Evolutionary conservation across 2,329 filamentous ascomycete species (phyloP), one percentile per base, ranked within the genome.

Genomic region (Aspergillus tanneri): DNA sequence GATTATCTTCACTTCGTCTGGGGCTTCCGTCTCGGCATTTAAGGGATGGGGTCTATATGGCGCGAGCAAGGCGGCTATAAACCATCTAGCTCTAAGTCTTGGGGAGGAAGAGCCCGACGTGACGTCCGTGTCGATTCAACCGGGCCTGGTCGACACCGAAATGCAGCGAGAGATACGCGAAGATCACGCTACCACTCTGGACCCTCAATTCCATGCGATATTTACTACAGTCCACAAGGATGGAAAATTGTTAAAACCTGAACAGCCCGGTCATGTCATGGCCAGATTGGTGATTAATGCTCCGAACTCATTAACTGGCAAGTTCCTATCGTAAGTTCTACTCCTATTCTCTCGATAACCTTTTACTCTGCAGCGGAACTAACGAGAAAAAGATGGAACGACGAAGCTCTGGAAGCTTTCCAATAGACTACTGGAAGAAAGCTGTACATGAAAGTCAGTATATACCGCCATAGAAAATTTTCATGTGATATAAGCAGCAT

Each of bases 211-310:
- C 57, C 75, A 75, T 19, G 69, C 74, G 14, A 84, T 80, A 59
- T 97, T 97, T 60, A 75, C 82, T 10, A 75, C 81, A 1, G 78
- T 87, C 12, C 86, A 90, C 64, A 79, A 83, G 55, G 77, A 80
- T 5, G 90, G 90, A 11, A 80, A 80, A 41, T 71, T 97, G 41
- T 74, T 96, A 54, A 84, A 80, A 69, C 89, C 91, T 0, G 89
- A 96, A 60, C 86, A 90, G 70, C 88, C 92, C 0, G 92, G 90
- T 0, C 75, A 85, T 68, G 89, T 96, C 10, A 92, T 97, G 70
- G 91, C 90, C 3, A 86, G 82, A 60, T 75, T 97, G 53, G 85
- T 84, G 0, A 67, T 88, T 12, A 75, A 79, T 38, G 87, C 83
- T 5, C 76, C 80, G 3, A 80, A 73, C 46, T 80, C 84, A 14